A percentile compares a stretch with the other conserved stretches of the same genome.
phyloP scores from a whole-genome alignment of 2,329 filamentous ascomycete genomes.

The Botryotinia narcissicola region DNA sequence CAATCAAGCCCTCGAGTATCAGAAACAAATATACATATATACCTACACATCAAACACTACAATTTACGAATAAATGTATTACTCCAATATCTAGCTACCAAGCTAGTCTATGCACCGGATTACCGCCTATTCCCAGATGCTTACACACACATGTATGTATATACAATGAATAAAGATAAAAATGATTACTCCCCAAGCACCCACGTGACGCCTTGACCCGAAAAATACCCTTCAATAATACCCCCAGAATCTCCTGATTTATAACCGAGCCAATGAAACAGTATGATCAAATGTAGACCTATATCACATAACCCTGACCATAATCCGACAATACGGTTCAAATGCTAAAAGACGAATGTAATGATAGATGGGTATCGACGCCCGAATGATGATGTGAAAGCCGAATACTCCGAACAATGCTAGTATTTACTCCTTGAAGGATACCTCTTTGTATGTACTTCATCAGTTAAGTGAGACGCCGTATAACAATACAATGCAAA shows the following conservation, averaged over 20 bases:
- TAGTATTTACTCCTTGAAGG: constrained; percentile 4
- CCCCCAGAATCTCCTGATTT: not conserved
- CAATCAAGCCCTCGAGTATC: no score
- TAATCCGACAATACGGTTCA: not conserved
- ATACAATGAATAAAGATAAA: not conserved
- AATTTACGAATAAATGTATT: not conserved
- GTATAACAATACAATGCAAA: not conserved
- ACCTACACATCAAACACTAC: not conserved
- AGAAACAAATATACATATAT: not conserved
- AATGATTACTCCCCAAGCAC: not conserved
- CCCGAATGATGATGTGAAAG: not conserved
- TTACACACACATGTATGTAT: not conserved
- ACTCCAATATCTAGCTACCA: not conserved
- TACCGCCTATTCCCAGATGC: not conserved
- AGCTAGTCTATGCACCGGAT: not conserved
- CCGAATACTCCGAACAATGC: constrained; percentile 11
- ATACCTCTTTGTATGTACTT: constrained; percentile 1
- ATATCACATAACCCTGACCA: not conserved
- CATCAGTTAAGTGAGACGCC: not conserved
- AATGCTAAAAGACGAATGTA: not conserved
- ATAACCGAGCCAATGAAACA: not conserved
- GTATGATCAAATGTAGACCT: not conserved
- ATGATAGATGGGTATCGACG: constrained; percentile 1
- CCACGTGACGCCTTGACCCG: not conserved
- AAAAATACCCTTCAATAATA: not conserved